Evolutionary conservation across 2,329 filamentous ascomycete genomes (phyloP).

Genomic region (Dactylella cylindrospora): DNA sequence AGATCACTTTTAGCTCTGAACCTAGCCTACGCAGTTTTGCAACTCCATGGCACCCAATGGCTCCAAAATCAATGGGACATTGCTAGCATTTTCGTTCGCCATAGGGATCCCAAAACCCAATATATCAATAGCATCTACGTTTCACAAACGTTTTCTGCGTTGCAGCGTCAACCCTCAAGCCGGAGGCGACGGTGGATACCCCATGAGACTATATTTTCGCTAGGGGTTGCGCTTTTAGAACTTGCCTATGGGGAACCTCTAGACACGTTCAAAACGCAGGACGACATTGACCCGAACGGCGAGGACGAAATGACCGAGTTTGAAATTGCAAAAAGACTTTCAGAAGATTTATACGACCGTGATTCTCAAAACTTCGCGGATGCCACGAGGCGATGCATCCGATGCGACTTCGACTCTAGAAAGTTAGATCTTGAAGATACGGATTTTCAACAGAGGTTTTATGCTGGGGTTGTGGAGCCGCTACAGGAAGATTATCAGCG

Average conservation of each 20-base stretch:
- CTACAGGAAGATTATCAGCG: not conserved
- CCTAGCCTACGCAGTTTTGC: not conserved
- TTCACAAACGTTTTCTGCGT: not conserved
- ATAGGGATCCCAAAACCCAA: not conserved
- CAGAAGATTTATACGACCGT: not conserved
- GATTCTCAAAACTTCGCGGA: not conserved
- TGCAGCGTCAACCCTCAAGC: not conserved
- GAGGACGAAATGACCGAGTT: too few species aligned
- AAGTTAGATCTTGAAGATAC: not conserved
- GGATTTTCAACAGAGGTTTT: not conserved
- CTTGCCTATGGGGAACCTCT: not conserved
- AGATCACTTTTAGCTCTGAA: not conserved
- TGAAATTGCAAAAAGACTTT: not conserved
- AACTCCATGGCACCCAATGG: not conserved
- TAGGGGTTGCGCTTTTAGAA: not conserved
- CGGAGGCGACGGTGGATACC: not conserved
- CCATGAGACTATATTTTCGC: not conserved
- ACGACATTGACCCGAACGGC: too few species aligned
- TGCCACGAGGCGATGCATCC: not conserved
- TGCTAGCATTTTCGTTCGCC: not conserved
- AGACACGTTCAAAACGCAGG: too few species aligned
- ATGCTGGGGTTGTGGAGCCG: not conserved
- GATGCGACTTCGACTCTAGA: not conserved
- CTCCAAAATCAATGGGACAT: conserved; percentile 1
- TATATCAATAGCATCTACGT: conserved; percentile 1